Conservation (phyloP, 2,329 filamentous ascomycete species). For the Lecanicillium sp. region DNA sequence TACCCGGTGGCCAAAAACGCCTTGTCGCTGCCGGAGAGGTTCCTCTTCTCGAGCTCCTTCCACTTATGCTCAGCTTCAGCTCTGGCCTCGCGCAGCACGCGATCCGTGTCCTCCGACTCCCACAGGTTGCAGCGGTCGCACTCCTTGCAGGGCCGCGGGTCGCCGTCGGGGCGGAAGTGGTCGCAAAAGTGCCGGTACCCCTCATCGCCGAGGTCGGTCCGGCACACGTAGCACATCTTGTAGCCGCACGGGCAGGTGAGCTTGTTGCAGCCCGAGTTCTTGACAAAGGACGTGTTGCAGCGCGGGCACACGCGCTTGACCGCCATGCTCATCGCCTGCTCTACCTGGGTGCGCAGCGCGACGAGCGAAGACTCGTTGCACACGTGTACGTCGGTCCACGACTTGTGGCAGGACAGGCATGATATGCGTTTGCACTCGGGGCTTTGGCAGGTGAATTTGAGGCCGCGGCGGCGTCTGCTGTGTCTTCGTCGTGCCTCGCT, state of each 20-base stretch:
- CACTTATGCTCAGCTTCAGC: constrained; percentile 65
- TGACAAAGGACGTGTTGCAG: constrained; percentile 89
- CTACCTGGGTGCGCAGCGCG: constrained; percentile 79
- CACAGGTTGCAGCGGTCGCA: constrained; percentile 77
- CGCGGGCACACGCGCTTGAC: constrained; percentile 92
- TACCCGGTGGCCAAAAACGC: constrained; percentile 50
- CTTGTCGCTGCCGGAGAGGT: constrained; percentile 46
- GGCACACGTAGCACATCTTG: constrained; percentile 96
- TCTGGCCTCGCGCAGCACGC: constrained; percentile 59
- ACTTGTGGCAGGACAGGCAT: constrained; percentile 74
- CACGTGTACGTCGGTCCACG: constrained; percentile 81
- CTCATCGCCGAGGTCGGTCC: constrained; percentile 63
- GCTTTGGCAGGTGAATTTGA: constrained; percentile 70
- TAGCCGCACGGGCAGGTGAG: constrained; percentile 93
- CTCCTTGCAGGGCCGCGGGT: constrained; percentile 61
- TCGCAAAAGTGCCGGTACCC: constrained; percentile 95
- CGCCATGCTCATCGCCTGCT: constrained; percentile 86
- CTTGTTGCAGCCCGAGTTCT: constrained; percentile 92
- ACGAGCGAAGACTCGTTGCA: constrained; percentile 81
- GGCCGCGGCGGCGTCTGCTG: constrained; percentile 61
- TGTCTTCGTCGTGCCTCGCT: constrained; percentile 57
- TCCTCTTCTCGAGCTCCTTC: constrained; percentile 55
- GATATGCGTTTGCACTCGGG: constrained; percentile 61
- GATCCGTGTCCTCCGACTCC: constrained; percentile 67
- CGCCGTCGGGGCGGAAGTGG: constrained; percentile 80